phyloP scores from a whole-genome alignment of 257 asterid species.

The Asclepias syriaca region DNA sequence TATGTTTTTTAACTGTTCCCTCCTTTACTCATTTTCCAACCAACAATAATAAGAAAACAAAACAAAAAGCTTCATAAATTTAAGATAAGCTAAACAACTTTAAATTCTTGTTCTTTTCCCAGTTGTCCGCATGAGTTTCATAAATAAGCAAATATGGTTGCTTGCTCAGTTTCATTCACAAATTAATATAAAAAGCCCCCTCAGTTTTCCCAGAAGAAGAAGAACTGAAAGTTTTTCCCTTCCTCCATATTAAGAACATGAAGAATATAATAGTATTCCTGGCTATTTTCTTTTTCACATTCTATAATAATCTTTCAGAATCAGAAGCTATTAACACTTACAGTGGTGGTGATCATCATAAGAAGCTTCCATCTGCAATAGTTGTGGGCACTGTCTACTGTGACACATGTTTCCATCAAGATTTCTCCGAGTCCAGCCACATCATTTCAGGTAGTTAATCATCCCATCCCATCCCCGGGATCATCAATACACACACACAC shows the following conservation, averaged over 20 bases:
- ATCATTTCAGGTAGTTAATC: conserved; percentile 50
- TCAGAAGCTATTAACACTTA: conserved; percentile 30
- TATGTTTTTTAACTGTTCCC: conserved; percentile 21
- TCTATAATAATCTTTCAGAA: conserved; percentile 2
- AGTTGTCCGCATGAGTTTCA: conserved; percentile 26
- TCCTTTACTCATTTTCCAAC: conserved; percentile 28
- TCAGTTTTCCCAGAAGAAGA: too few species aligned
- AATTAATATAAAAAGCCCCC: too few species aligned
- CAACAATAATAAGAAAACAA: conserved; percentile 16
- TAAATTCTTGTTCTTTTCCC: conserved; percentile 9
- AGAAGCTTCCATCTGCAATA: conserved; percentile 48
- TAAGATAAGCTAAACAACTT: neutral
- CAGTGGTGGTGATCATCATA: conserved; percentile 15
- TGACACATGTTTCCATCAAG: conserved; percentile 57
- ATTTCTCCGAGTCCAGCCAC: conserved; percentile 38
- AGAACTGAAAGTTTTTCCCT: too few species aligned
- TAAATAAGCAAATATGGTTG: neutral
- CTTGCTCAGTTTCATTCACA: too few species aligned
- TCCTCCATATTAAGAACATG: conserved; percentile 14
- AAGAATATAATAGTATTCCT: conserved; percentile 31
- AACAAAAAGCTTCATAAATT: neutral
- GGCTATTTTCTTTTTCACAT: conserved; percentile 11
- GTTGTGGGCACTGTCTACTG: conserved; percentile 75
- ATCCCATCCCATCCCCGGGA: too few species aligned
- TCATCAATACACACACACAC: too few species aligned